Base-by-base conservation (phyloP, 305 asterid species). In the Fraxinus xanthoxyloides region DNA sequence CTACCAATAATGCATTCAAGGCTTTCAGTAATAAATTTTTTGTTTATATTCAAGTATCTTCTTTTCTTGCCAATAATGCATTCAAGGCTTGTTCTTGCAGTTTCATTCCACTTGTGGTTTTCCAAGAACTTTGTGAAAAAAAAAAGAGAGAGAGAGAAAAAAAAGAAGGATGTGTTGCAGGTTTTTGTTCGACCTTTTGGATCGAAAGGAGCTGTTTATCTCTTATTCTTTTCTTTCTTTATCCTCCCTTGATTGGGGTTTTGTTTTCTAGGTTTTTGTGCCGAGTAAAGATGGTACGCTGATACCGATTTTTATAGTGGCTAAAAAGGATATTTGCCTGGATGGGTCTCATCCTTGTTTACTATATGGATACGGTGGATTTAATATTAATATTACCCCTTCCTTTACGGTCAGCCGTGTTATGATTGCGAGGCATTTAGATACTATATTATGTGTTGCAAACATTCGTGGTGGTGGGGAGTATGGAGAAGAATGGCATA, bases 391-490 rank as follows among this genome's bases (percentile, higher is more conserved):
- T 69, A 21, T 94, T 31, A 87, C 95, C 46, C 98, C 98, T 3
- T 76, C 32, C 79, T 92, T 92, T 82, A 75, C 83, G 10, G 88
- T 79, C 13, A 84, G 85, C 54, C 95, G 94, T 10, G 86, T 85
- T 76, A 88, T 91, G 73, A 61, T 92, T 3, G 89, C 90, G 38
- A 91, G 87, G 75, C 90, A 94, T 84, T 87, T 94, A 84, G 94
- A 89, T 61, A 88, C 79, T 24, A 87, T 94, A n/a, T 88, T 89
- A 82, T 92, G 93, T 85, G 19, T 90, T 26, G 95, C 96, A 24
- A 94, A 94, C 56, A 91, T 94, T 51, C 95, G 98, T 73, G 98
- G 97, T 28, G 98, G 98, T 8, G 98, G 98, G 24, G 98, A 94
- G 75, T 92, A 94, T 65, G 98, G 98, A 72, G 98, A 92, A 78